Base-by-base conservation (phyloP, 805 yeast species). In the Suhomyces kilbournensis region DNA sequence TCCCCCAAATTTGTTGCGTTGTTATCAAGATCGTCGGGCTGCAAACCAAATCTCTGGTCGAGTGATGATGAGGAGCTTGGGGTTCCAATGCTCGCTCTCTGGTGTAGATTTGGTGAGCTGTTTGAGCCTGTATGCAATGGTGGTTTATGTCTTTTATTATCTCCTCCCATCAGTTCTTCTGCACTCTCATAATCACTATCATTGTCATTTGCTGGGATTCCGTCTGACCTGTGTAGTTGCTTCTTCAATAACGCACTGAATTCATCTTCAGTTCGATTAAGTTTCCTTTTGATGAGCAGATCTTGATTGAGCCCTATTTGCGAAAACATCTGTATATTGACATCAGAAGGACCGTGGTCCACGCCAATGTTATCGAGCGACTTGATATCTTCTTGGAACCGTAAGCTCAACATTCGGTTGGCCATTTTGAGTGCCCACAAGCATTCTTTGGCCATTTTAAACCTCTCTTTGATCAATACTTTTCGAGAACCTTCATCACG, bases 381-480 rank as follows among this genome's bases (percentile, higher is more conserved):
- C 9, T 63, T 54, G 8, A 72, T 62, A n/a, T 79, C 71, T 49
- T 76, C 76, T 45, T 71, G 63, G 49, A 80, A 65, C 46, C 81
- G 66, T 48, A 79, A 64, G n/a, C 76, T 65, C 45, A 79, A 65
- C 58, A 82, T 74, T 53, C 78, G 80, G 59, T 81, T 82, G 53
- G 81, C 67, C 72, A 77, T 79, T 55, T 81, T 81, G 42, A 84
- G 59, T 1, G 80, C 82, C 88, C 88, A 84, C n/a, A 81, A 59
- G 59, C 85, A 80, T 61, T 83, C 88, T 44, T 75, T 71, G 10
- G 78, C 79, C 88, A 83, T 83, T 49, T 68, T 71, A 58, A 72
- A 75, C 40, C 79, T 58, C 49, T 65, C 69, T 39, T 63, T 59
- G 44, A 66, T 58, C 9, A 74, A 51, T 5, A 66, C 56, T 46